Conservation (phyloP, 306 rosid genomes). For the Medicago truncatula region MtrunA17r5.0-ANR NC_053046.1:16873001-16873500, state of each 20-base stretch:
- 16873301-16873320: constrained; percentile 67
- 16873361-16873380: constrained; percentile 78
- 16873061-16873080: constrained; percentile 69
- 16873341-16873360: constrained; percentile 67
- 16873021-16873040: constrained; percentile 85
- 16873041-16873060: constrained; percentile 78
- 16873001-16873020: constrained; percentile 87
- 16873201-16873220: constrained; percentile 6
- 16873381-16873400: constrained; percentile 85
- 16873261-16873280: background rate
- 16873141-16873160: constrained; percentile 30
- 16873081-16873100: constrained; percentile 69
- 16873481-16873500: background rate
- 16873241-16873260: background rate
- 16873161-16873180: constrained; percentile 60
- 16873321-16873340: constrained; percentile 59
- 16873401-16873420: constrained; percentile 63
- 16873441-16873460: background rate
- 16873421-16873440: constrained; percentile 2
- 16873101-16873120: constrained; percentile 71
- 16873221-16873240: background rate
- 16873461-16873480: background rate
- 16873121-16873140: constrained; percentile 64
- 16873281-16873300: background rate
- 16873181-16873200: constrained; percentile 65